phyloP scores from a whole-genome alignment of 176 grass and related monocot genomes.

The Oropetium thomaeum region DNA sequence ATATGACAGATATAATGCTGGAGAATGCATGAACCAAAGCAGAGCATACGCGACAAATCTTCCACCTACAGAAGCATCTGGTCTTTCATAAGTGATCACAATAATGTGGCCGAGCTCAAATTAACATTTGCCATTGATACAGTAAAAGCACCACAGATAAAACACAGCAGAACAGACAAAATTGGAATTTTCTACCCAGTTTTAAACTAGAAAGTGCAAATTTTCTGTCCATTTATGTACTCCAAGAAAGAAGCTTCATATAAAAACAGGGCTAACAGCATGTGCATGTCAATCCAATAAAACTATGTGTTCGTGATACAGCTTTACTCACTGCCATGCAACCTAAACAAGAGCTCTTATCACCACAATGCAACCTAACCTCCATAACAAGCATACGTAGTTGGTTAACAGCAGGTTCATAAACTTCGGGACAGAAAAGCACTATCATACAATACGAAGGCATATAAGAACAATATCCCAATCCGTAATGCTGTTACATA shows the following conservation, averaged over 20 bases:
- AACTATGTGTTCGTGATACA: background rate
- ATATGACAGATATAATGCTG: slow-evolving; percentile 15
- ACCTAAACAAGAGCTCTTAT: background rate
- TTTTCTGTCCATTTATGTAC: slow-evolving; percentile 8
- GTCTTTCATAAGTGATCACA: background rate
- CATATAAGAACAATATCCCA: background rate
- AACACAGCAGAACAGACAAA: background rate
- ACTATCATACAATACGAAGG: background rate
- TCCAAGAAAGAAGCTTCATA: background rate
- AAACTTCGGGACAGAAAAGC: background rate
- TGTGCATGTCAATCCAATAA: background rate
- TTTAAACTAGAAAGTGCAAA: slow-evolving; percentile 19
- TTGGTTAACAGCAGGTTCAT: background rate
- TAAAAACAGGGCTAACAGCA: background rate
- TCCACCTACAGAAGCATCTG: background rate
- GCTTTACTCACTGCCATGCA: background rate
- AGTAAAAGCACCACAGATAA: slow-evolving; percentile 5
- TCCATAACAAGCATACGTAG: background rate
- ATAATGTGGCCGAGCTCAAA: background rate
- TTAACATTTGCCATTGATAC: slow-evolving; percentile 8
- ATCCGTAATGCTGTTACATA: background rate
- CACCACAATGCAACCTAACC: background rate
- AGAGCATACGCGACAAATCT: slow-evolving; percentile 20
- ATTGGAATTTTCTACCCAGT: background rate
- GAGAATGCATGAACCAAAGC: background rate